Conservation (phyloP, 495 filamentous ascomycete species). For the Parathielavia hyrcaniae region DNA sequence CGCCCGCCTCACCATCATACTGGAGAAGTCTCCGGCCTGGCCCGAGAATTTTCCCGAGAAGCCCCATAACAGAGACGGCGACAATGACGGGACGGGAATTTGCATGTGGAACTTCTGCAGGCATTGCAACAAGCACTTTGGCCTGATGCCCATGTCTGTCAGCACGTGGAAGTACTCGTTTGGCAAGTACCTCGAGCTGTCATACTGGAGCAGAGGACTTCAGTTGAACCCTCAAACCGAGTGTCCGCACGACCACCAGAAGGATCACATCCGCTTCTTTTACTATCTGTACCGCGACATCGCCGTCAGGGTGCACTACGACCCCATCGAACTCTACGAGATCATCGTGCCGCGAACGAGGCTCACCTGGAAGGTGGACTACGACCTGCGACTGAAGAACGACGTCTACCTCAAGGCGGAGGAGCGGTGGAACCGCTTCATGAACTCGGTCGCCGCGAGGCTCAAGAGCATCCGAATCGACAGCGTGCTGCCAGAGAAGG, state of each 20-base stretch:
- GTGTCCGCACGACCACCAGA: slow-evolving; percentile 88
- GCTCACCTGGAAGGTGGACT: slow-evolving; percentile 95
- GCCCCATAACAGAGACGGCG: slow-evolving; percentile 35
- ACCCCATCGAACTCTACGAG: slow-evolving; percentile 86
- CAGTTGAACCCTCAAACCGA: slow-evolving; percentile 66
- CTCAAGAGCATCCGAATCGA: slow-evolving; percentile 84
- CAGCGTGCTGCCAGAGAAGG: slow-evolving; percentile 79
- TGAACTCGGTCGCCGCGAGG: slow-evolving; percentile 72
- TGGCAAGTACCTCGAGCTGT: slow-evolving; percentile 92
- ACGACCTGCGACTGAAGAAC: slow-evolving; percentile 85
- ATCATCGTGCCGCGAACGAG: slow-evolving; percentile 84
- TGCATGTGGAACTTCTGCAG: slow-evolving; percentile 98
- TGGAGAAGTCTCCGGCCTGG: slow-evolving; percentile 57
- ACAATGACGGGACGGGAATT: slow-evolving; percentile 53
- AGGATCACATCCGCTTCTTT: slow-evolving; percentile 87
- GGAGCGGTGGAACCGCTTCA: slow-evolving; percentile 76
- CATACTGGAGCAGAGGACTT: slow-evolving; percentile 86
- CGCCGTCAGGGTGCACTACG: slow-evolving; percentile 76
- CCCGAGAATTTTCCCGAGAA: slow-evolving; percentile 42
- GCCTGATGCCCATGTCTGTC: slow-evolving; percentile 86
- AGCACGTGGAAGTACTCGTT: slow-evolving; percentile 99
- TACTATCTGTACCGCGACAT: slow-evolving; percentile 73
- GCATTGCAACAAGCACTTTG: slow-evolving; percentile 80
- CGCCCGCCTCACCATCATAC: slow-evolving; percentile 82
- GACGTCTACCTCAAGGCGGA: slow-evolving; percentile 76